These are phyloP conservation scores for Pseudotulostoma volvatum DNA, from an alignment of 495 filamentous ascomycete species.

Conservation along the genomic window DNA sequence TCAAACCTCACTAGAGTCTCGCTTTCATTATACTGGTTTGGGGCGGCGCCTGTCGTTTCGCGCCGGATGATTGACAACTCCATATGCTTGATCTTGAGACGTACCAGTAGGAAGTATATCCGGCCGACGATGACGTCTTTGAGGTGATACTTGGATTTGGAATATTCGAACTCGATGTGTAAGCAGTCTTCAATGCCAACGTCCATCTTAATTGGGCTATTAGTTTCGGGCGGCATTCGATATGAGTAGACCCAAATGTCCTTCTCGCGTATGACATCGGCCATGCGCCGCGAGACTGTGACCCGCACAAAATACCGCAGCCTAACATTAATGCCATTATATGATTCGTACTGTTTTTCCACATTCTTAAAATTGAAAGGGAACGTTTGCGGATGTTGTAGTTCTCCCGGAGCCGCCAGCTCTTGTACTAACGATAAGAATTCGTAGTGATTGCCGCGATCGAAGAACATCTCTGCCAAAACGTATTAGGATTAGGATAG, in stretches of 20 bases:
- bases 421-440: constrained; percentile 94
- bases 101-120: constrained; percentile 96
- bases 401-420: constrained; percentile 86
- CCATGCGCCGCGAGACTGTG: constrained; percentile 91
- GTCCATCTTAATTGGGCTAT: constrained; percentile 99
- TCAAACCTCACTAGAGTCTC: constrained; percentile 97
- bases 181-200: constrained; percentile 98
- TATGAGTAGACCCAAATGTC: constrained; percentile 99
- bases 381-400: constrained; percentile 96
- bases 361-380: constrained; percentile 99
- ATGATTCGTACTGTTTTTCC: constrained; percentile 99
- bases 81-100: constrained; percentile 99
- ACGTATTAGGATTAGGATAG: no score
- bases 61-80: constrained; percentile 94
- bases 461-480: constrained; percentile 88
- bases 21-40: constrained; percentile 99
- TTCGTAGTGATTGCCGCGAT: constrained; percentile 97
- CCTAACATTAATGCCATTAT: constrained; percentile 98
- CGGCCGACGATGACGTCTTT: constrained; percentile 98
- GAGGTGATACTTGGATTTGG: constrained; percentile 95
- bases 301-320: constrained; percentile 96
- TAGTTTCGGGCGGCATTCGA: constrained; percentile 94
- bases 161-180: constrained; percentile 99
- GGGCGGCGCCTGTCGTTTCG: constrained; percentile 92
- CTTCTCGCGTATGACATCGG: constrained; percentile 95